Conservation (phyloP, 257 asterid species). For the Petunia secreta region DNA sequence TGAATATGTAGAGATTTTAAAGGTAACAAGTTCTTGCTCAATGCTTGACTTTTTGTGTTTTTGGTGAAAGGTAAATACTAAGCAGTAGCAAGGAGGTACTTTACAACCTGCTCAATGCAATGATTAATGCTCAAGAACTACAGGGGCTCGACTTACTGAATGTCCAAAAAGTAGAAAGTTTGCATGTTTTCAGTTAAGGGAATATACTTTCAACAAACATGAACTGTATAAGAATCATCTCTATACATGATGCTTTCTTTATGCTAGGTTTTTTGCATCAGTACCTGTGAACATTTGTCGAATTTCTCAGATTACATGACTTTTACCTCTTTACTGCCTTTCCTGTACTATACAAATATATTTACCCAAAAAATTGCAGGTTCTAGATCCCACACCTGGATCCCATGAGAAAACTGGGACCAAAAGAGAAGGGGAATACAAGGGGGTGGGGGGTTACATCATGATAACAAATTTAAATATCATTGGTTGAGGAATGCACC, state of each 20-base stretch:
- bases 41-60: background rate
- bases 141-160: background rate
- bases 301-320: background rate
- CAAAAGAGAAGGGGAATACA: background rate
- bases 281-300: constrained; percentile 16
- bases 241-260: constrained; percentile 18
- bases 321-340: constrained; percentile 11
- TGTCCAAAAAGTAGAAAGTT: background rate
- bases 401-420: constrained; percentile 10
- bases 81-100: too few species aligned
- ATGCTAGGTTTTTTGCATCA: background rate
- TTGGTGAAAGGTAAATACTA: too few species aligned
- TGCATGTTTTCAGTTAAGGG: background rate
- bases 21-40: background rate
- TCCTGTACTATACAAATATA: constrained; percentile 15
- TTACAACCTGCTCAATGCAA: background rate
- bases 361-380: constrained; percentile 21
- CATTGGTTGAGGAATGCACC: constrained; percentile 5
- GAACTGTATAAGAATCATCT: constrained; percentile 10
- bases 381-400: background rate
- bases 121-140: background rate
- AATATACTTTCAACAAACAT: background rate
- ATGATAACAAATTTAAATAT: constrained; percentile 8
- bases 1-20: background rate
- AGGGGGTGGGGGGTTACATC: background rate